phyloP scores from a whole-genome alignment of 2,329 filamentous ascomycete genomes.

The Cladosporium colombiae region DNA sequence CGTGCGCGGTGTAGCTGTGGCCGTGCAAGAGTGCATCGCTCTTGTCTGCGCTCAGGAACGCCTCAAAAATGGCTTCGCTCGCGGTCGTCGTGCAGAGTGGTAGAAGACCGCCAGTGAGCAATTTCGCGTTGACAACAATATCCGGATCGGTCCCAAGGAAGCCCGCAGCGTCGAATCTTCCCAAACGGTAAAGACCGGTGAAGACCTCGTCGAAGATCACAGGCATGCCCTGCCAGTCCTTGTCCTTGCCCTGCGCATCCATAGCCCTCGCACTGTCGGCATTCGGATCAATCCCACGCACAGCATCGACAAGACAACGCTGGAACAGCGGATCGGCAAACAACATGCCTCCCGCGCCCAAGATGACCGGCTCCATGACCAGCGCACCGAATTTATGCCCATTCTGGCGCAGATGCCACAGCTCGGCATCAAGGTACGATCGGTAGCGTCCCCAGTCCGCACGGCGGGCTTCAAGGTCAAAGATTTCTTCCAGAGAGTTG shows the following conservation, averaged over 20 bases:
- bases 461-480: slow-evolving; percentile 41
- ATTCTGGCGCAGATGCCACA: slow-evolving; percentile 56
- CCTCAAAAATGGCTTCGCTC: slow-evolving; percentile 70
- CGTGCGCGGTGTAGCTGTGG: slow-evolving; percentile 84
- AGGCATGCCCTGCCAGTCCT: slow-evolving; percentile 71
- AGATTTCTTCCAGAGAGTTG: slow-evolving; percentile 37
- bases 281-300: slow-evolving; percentile 50
- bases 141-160: slow-evolving; percentile 71
- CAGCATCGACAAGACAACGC: slow-evolving; percentile 65
- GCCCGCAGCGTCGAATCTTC: slow-evolving; percentile 67
- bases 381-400: slow-evolving; percentile 70
- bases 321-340: slow-evolving; percentile 85
- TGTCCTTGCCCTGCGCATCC: slow-evolving; percentile 23
- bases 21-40: slow-evolving; percentile 78
- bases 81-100: slow-evolving; percentile 77
- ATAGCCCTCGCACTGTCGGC: slow-evolving; percentile 9
- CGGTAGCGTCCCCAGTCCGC: slow-evolving; percentile 56
- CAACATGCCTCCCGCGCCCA: slow-evolving; percentile 82
- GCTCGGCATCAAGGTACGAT: slow-evolving; percentile 56
- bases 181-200: slow-evolving; percentile 80
- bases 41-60: slow-evolving; percentile 72
- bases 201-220: slow-evolving; percentile 87
- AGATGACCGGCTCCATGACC: slow-evolving; percentile 76
- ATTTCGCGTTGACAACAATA: slow-evolving; percentile 78
- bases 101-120: slow-evolving; percentile 77